Base-by-base conservation (phyloP, 1,284 basidiomycete species). In the Trichosporon inkin region DNA sequence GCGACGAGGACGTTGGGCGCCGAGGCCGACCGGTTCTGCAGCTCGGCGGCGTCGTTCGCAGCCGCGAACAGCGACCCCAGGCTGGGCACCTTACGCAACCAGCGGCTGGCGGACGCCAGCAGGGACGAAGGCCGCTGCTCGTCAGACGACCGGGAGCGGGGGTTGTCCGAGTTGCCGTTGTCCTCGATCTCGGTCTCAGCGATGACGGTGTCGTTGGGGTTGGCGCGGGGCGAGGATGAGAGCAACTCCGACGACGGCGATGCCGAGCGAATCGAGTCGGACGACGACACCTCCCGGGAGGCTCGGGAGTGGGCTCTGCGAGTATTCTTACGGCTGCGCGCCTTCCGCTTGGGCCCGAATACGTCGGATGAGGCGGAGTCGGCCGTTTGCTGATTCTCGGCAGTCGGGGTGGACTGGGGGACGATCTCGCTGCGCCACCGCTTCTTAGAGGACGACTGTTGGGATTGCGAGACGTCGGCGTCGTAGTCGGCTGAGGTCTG, bases 331-430 rank as follows among this genome's bases (percentile, higher is more conserved):
- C 58, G 53, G 28, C 22, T 17, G 17, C 44, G 49, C 11, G n/a
- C 35, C 34, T 19, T 39, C 35, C 44, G 22, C 53, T 58, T 66
- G 5, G 70, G 69, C 6, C 72, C 72, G 54, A 73, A 73, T 11
- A 73, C 72, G 49, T 73, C 72, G 10, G 60, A 34, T 7, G 59
- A 34, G 6, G 47, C 55, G 16, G 59, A 22, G 6, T 47, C 52
- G 16, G 44, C 14, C 14, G 14, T 22, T 16, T 49, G 22, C 7
- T 14, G 11, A 22, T 49, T 28, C 7, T 49, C 24, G 11, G 24
- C 44, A 8, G 24, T 22, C 2, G 63, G 52, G 1, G 60, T 53
- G 40, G 59, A 59, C n/a, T 53, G 52, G 5, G 61, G 53, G 10
- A 64, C 24, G 10, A 62, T 34, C 40, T 55, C 57, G 28, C 20